These are phyloP conservation scores for Albophoma yamanashiensis DNA, from an alignment of 2,329 filamentous ascomycete genomes.

Conservation along the genomic window DNA sequence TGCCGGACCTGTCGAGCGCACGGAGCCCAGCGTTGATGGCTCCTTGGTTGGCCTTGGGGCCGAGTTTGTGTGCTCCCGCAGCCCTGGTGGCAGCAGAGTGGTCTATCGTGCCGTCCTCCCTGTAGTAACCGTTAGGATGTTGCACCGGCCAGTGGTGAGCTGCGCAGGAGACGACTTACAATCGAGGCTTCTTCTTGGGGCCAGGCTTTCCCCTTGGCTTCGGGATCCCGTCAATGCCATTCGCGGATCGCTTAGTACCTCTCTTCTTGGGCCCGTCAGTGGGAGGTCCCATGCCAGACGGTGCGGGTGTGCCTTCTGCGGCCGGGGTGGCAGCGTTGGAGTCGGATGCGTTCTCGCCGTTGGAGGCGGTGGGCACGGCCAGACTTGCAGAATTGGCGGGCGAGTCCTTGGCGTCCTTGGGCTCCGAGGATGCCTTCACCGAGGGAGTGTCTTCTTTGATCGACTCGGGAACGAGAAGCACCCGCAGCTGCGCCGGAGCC, in stretches of 20 bases:
- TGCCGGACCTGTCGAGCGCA: conserved; percentile 83
- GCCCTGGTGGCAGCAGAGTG: conserved; percentile 38
- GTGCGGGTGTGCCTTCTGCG: conserved; percentile 42
- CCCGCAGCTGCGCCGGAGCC: conserved; percentile 36
- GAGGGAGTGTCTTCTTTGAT: conserved; percentile 32
- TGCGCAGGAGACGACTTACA: conserved; percentile 52
- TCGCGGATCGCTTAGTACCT: conserved; percentile 58
- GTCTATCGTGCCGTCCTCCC: conserved; percentile 54
- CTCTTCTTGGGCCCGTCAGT: conserved; percentile 62
- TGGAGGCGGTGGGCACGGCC: conserved; percentile 29
- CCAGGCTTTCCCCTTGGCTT: conserved; percentile 80
- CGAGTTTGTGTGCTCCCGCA: conserved; percentile 65
- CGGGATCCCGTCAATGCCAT: conserved; percentile 50
- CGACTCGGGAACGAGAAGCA: conserved; percentile 33
- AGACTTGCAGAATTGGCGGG: conserved; percentile 30
- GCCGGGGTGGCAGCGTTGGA: conserved; percentile 50
- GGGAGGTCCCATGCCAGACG: conserved; percentile 49
- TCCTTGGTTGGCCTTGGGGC: conserved; percentile 91
- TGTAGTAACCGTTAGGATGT: conserved; percentile 22
- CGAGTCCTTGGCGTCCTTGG: conserved; percentile 30
- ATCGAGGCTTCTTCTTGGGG: conserved; percentile 88
- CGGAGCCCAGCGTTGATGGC: conserved; percentile 95
- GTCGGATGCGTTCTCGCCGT: conserved; percentile 46
- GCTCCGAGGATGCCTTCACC: conserved; percentile 17
- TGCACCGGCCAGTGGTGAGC: conserved; percentile 6